Conservation (phyloP, 371 early-diverging fungal genomes). For the Phascolomyces articulosus region DNA sequence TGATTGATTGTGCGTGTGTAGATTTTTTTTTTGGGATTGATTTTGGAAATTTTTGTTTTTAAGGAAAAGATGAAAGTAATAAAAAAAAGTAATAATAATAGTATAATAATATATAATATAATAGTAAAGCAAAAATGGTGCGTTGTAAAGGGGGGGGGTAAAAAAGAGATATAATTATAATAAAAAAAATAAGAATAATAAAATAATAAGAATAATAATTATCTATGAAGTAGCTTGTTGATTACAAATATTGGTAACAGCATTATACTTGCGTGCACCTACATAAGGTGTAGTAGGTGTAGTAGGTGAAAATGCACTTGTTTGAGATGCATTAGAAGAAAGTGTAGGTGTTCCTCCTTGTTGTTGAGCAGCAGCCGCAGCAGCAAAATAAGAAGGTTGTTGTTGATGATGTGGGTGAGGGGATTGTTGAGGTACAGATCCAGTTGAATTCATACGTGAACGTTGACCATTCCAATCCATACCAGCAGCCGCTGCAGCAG, state of each 20-base stretch:
- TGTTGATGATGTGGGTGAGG: slow-evolving; percentile 4
- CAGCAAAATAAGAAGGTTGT: slow-evolving; percentile 15
- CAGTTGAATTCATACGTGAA: slow-evolving; percentile 18
- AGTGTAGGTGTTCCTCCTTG: slow-evolving; percentile 9
- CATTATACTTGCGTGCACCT: slow-evolving; percentile 10
- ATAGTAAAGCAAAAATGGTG: background rate
- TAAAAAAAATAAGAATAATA: background rate
- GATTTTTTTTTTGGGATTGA: no score
- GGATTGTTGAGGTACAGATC: slow-evolving; percentile 1
- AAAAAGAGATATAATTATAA: background rate
- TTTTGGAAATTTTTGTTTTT: no score
- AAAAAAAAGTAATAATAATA: no score
- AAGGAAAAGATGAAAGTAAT: no score
- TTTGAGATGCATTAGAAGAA: slow-evolving; percentile 21
- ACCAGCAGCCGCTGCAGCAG: slow-evolving; percentile 1
- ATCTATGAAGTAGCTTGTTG: slow-evolving; percentile 9
- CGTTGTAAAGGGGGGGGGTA: background rate
- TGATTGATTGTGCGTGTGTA: no score
- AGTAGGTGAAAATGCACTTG: slow-evolving; percentile 25
- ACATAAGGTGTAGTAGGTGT: slow-evolving; percentile 26
- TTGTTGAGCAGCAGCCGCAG: background rate
- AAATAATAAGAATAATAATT: background rate
- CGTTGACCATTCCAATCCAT: slow-evolving; percentile 17
- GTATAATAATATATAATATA: background rate
- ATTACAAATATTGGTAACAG: slow-evolving; percentile 8